Evolutionary conservation across 2,329 filamentous ascomycete species (phyloP).

Genomic region (Fusarium sp.): DNA sequence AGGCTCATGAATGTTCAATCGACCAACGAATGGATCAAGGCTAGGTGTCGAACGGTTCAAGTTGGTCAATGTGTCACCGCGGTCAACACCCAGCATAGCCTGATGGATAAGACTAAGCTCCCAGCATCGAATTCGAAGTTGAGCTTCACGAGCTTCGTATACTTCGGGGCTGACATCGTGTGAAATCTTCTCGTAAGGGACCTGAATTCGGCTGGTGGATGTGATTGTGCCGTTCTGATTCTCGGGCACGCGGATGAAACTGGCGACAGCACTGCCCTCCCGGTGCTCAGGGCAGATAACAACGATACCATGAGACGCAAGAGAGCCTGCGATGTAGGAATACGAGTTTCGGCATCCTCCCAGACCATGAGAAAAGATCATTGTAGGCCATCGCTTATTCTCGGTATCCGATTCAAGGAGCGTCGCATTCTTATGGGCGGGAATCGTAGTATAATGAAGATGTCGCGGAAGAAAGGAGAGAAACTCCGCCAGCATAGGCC

Average conservation of each 20-base stretch:
- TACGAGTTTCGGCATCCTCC: constrained; percentile 86
- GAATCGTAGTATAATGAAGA: constrained; percentile 78
- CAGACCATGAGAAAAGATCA: constrained; percentile 88
- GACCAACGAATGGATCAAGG: constrained; percentile 68
- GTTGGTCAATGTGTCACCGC: constrained; percentile 62
- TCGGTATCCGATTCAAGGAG: constrained; percentile 63
- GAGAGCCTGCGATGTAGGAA: constrained; percentile 81
- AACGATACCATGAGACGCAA: constrained; percentile 83
- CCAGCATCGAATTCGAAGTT: constrained; percentile 81
- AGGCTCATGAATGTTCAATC: constrained; percentile 74
- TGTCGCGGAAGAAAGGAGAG: constrained; percentile 76
- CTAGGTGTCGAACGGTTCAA: constrained; percentile 62
- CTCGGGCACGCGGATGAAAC: constrained; percentile 73
- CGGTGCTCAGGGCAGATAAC: constrained; percentile 86
- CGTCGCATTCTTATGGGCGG: constrained; percentile 76
- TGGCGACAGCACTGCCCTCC: constrained; percentile 82
- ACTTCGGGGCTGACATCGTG: constrained; percentile 74
- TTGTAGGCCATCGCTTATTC: constrained; percentile 76
- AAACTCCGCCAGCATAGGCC: constrained; percentile 66
- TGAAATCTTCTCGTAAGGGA: constrained; percentile 65
- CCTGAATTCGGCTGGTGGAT: constrained; percentile 43
- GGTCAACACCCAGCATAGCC: constrained; percentile 73
- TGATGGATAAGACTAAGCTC: constrained; percentile 79
- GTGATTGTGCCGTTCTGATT: constrained; percentile 51
- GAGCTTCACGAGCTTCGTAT: constrained; percentile 74